A percentile compares a stretch with the other conserved stretches of the same genome.
Conservation (phyloP, 495 filamentous ascomycete species). For the Xylaria venustula region DNA sequence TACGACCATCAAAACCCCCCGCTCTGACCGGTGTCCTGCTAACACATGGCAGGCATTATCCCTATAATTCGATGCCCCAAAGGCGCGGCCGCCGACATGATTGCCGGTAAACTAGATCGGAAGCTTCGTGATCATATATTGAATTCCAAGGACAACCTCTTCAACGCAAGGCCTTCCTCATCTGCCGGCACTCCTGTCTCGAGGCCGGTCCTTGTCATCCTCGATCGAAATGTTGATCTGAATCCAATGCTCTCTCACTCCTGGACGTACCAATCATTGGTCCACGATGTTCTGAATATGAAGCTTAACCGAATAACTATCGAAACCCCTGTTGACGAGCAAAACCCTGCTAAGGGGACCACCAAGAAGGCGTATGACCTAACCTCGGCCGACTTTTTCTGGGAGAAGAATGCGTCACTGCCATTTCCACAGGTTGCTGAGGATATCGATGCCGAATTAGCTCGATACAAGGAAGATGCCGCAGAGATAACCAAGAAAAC, state of each 20-base stretch:
- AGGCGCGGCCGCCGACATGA: conserved; percentile 90
- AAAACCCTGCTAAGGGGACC: conserved; percentile 64
- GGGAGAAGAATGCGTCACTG: conserved; percentile 86
- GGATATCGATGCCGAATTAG: conserved; percentile 90
- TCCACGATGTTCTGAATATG: conserved; percentile 93
- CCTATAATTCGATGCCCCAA: conserved; percentile 92
- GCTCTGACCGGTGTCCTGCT: conserved; percentile 6
- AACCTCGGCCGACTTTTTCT: conserved; percentile 92
- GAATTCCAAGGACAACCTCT: conserved; percentile 95
- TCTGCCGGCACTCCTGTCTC: conserved; percentile 60
- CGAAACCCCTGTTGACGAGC: conserved; percentile 74
- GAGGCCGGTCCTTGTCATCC: conserved; percentile 80
- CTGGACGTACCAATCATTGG: conserved; percentile 97
- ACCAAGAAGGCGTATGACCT: conserved; percentile 88
- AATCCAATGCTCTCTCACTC: conserved; percentile 99
- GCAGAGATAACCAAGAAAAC: conserved; percentile 93
- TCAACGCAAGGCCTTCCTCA: conserved; percentile 47
- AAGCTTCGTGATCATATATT: conserved; percentile 96
- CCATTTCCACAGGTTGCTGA: conserved; percentile 97
- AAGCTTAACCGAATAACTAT: conserved; percentile 95
- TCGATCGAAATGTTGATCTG: conserved; percentile 92
- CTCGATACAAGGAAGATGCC: conserved; percentile 92
- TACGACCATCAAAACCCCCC: conserved; percentile 34
- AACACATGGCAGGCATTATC: conserved; percentile 62
- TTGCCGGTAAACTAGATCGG: conserved; percentile 88